Evolutionary conservation across 371 early-diverging fungal species (phyloP).

Genomic region (Dipsacomyces acuminosporus): DNA sequence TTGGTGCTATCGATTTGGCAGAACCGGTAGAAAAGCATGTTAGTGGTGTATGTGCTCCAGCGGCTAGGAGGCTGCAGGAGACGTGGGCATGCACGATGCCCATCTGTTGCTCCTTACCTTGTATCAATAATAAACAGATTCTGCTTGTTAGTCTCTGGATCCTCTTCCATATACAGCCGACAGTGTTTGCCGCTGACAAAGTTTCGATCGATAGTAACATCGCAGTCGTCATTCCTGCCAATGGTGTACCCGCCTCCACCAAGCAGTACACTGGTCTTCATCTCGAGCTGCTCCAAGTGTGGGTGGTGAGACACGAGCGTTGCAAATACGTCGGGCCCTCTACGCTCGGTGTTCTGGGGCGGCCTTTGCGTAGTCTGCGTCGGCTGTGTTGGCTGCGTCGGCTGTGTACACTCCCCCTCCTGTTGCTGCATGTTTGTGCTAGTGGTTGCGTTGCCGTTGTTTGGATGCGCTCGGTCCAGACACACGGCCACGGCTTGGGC

Average conservation of each 20-base stretch:
- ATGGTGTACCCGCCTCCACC: constrained; percentile 21
- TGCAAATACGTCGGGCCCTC: constrained; percentile 25
- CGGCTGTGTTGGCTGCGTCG: constrained; percentile 34
- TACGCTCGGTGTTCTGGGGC: constrained; percentile 6
- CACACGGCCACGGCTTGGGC: too few species aligned
- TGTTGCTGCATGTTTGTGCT: too few species aligned
- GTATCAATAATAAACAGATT: constrained; percentile 26
- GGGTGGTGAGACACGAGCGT: constrained; percentile 31
- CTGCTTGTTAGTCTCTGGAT: constrained; percentile 6
- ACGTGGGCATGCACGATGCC: neutral
- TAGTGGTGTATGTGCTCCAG: neutral
- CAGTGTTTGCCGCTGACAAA: constrained; percentile 33
- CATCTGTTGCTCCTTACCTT: constrained; percentile 10
- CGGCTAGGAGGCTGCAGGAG: too few species aligned
- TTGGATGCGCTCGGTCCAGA: too few species aligned
- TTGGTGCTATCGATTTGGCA: constrained; percentile 25
- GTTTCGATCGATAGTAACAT: constrained; percentile 20
- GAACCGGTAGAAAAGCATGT: neutral
- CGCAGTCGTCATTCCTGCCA: constrained; percentile 30
- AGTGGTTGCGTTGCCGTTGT: too few species aligned
- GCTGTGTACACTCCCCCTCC: neutral
- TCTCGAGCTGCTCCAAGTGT: constrained; percentile 16
- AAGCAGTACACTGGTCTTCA: constrained; percentile 22
- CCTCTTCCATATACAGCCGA: constrained; percentile 21
- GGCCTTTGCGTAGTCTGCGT: constrained; percentile 36